Percentiles rank a stretch among this genome's conserved stretches.
Conservation (phyloP, 1,139 yeast genomes). For the Meyerozyma sp. region DNA sequence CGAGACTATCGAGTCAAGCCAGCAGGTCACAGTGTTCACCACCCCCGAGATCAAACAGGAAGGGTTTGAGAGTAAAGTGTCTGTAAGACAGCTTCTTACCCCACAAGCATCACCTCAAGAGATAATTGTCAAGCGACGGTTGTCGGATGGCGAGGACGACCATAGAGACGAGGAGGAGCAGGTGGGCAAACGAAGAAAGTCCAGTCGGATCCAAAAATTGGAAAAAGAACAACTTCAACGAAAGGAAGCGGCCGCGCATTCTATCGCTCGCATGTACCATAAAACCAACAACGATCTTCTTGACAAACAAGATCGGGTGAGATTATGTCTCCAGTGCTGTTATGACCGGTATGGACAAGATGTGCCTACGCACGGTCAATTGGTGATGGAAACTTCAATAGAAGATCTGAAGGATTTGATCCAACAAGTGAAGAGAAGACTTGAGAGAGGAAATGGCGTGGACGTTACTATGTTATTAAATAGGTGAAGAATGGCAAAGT, state of each 20-base stretch:
- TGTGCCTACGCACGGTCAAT: constrained; percentile 2
- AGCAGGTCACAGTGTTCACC: constrained; percentile 2
- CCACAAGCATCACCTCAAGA: constrained; percentile 35
- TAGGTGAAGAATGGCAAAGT: not conserved
- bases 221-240: constrained; percentile 6
- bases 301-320: constrained; percentile 18
- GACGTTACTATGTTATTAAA: not conserved
- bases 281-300: constrained; percentile 8
- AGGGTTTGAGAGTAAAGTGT: constrained; percentile 5
- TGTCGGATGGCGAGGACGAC: constrained; percentile 2
- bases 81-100: constrained; percentile 24
- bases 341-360: constrained; percentile 8
- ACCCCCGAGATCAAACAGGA: constrained; percentile 4
- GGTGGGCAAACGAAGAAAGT: constrained; percentile 1
- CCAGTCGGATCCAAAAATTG: not conserved
- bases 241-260: constrained; percentile 12
- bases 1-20: too few relatives aligned
- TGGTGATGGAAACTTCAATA: constrained; percentile 1
- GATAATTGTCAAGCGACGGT: constrained; percentile 1
- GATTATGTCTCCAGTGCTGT: constrained; percentile 18
- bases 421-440: not conserved
- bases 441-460: not conserved
- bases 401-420: constrained; percentile 7
- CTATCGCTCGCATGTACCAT: constrained; percentile 2
- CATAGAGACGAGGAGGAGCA: constrained; percentile 3